Evolutionary conservation across 768 basidiomycete genomes (phyloP).

Genomic region (Amanita inopinata): DNA sequence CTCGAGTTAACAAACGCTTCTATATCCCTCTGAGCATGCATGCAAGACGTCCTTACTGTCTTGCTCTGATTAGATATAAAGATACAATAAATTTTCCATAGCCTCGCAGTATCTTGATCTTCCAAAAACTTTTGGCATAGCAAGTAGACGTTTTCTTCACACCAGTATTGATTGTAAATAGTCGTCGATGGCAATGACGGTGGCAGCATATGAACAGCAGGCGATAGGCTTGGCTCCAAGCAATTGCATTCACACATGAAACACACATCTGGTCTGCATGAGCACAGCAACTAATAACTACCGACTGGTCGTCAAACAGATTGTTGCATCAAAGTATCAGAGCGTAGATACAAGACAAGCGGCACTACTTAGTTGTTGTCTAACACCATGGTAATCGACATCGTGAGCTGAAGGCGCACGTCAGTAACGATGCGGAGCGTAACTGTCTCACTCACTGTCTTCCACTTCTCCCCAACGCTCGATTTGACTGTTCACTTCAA

Average conservation of each 20-base stretch:
- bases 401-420: conserved; percentile 68
- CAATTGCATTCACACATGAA: too few species aligned
- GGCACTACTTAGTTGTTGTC: conserved; percentile 77
- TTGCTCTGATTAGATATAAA: conserved; percentile 58
- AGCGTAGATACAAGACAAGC: conserved; percentile 45
- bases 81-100: conserved; percentile 45
- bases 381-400: conserved; percentile 91
- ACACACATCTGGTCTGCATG: too few species aligned
- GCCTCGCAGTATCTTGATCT: conserved; percentile 16
- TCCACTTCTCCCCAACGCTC: conserved; percentile 99
- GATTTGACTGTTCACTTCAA: conserved; percentile 94
- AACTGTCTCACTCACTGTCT: conserved; percentile 63
- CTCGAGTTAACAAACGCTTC: too few species aligned
- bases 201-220: conserved; percentile 11
- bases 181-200: conserved; percentile 27
- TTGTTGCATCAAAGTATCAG: conserved; percentile 11
- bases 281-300: too few species aligned
- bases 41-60: conserved; percentile 32
- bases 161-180: conserved; percentile 52
- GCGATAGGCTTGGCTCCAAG: background rate
- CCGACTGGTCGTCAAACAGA: conserved; percentile 3
- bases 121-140: conserved; percentile 35
- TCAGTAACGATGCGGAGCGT: conserved; percentile 9
- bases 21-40: background rate
- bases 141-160: conserved; percentile 68